Evolutionary conservation across 306 rosid genomes (phyloP), one percentile per base, ranked within the genome.

Genomic region (Sphenostylis stenocarpa): DNA sequence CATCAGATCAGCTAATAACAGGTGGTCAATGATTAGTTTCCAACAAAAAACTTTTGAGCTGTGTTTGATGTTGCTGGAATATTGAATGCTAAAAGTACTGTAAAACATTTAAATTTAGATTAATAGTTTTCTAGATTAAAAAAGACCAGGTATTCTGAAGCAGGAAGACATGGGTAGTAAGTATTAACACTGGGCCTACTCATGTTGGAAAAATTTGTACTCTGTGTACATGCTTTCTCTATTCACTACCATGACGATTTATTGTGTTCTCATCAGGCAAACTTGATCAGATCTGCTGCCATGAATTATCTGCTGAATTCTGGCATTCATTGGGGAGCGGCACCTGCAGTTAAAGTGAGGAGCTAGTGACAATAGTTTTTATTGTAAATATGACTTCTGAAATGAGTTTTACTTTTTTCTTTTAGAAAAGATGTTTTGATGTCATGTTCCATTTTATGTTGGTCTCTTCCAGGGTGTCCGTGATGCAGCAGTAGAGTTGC

Each of bases 241-340:
- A 43, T 49, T 81, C 75, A 38, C 47, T 66, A 29, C 34, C 51
- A 15, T 65, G 77, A 62, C 44, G 17, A 20, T 72, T 81, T 47
- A 38, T 48, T 87, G 45, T 85, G 72, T 75, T 76, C 72, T 41
- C 52, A 69, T 75, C 88, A 96, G 99, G 99, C 98, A 68, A 96
- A 90, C 81, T 79, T 87, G 84, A 92, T 91, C 84, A 92, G 98
- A 87, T 88, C 90, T 43, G 92, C 99, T 63, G 98, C 98, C 49
- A 83, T 71, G 55, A 92, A 90, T 86, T 96, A 92, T 87, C 78
- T 96, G 81, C 76, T 96, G 88, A 93, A 91, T 82, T 89, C 99
- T 72, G 94, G 99, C 52, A 79, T 96, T 83, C 94, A 87, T 45
- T 96, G 99, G 99, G 98, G 99, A 79, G 90, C 97, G 66, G 97